These are phyloP conservation scores for Komagataella mondaviorum DNA, from an alignment of 805 yeast species.

Conservation along the genomic window DNA sequence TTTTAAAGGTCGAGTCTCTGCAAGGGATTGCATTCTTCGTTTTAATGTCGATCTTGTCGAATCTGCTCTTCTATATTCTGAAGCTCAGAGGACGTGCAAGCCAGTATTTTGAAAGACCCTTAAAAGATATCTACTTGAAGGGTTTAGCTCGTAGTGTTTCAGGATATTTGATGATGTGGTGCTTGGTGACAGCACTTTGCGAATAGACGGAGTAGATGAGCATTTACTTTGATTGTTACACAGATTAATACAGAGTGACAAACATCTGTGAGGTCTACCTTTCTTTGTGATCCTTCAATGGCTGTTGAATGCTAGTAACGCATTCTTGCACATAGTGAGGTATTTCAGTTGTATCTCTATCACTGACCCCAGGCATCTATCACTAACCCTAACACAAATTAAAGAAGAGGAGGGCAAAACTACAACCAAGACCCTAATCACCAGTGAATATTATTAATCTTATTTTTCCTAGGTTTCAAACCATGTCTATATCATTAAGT, in stretches of 20 bases:
- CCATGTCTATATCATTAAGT: neutral
- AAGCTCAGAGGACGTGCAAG: constrained; percentile 19
- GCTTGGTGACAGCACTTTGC: constrained; percentile 31
- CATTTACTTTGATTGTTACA: neutral
- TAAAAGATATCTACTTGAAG: constrained; percentile 26
- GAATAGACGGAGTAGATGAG: neutral
- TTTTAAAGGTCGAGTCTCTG: constrained; percentile 33
- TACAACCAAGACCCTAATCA: too few species aligned
- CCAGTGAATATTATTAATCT: too few species aligned
- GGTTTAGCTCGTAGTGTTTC: constrained; percentile 34
- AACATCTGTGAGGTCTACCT: neutral
- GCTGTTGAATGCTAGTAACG: neutral
- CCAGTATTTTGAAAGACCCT: constrained; percentile 24
- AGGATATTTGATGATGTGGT: constrained; percentile 46
- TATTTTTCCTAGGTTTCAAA: too few species aligned
- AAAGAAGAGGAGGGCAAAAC: too few species aligned
- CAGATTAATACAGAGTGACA: neutral
- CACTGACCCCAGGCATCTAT: too few species aligned
- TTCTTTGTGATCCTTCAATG: neutral
- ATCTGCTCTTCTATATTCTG: constrained; percentile 17
- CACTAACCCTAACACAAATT: too few species aligned
- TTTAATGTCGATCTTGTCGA: constrained; percentile 19
- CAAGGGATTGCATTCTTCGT: constrained; percentile 33
- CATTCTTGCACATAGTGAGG: neutral
- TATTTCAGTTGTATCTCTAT: too few species aligned